Evolutionary conservation across 225 moss, liverwort and hornwort genomes (phyloP).

Genomic region (Takakia lepidozioides): DNA sequence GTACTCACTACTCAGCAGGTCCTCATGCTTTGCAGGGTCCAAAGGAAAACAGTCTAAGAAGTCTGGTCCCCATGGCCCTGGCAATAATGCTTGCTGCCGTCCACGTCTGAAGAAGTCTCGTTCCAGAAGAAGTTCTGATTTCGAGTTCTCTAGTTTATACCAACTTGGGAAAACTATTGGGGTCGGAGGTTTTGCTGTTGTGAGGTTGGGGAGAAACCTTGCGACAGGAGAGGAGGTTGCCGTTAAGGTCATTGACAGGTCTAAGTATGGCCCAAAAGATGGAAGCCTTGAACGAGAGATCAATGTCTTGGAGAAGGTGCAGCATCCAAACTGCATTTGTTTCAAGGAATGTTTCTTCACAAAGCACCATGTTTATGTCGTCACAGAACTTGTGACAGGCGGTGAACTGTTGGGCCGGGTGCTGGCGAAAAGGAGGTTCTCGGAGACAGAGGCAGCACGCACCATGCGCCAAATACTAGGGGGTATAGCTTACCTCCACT

Average conservation of each 20-base stretch:
- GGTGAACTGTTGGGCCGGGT: conserved; percentile 73
- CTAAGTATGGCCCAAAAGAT: conserved; percentile 64
- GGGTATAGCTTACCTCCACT: conserved; percentile 77
- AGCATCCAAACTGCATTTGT: conserved; percentile 64
- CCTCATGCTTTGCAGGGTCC: conserved; percentile 24
- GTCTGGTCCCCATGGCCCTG: conserved; percentile 1
- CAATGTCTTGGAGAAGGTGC: conserved; percentile 72
- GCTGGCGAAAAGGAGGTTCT: conserved; percentile 46
- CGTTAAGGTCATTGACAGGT: conserved; percentile 73
- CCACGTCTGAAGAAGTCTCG: no score
- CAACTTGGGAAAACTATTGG: conserved; percentile 64
- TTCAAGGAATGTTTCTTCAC: conserved; percentile 86
- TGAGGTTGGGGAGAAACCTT: conserved; percentile 58
- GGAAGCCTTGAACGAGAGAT: conserved; percentile 80
- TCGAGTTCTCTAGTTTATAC: conserved; percentile 65
- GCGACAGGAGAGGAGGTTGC: conserved; percentile 63
- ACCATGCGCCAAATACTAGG: conserved; percentile 61
- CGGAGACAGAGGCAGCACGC: conserved; percentile 52
- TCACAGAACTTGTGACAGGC: conserved; percentile 88
- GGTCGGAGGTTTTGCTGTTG: conserved; percentile 80
- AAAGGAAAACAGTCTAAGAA: no score
- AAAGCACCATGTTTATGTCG: conserved; percentile 69
- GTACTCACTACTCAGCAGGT: conserved; percentile 18
- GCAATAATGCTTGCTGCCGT: no score
- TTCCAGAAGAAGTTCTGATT: conserved; percentile 49